These are phyloP conservation scores for Aquilaria sinensis DNA, from an alignment of 345 rosid genomes.

Conservation along the genomic window DNA sequence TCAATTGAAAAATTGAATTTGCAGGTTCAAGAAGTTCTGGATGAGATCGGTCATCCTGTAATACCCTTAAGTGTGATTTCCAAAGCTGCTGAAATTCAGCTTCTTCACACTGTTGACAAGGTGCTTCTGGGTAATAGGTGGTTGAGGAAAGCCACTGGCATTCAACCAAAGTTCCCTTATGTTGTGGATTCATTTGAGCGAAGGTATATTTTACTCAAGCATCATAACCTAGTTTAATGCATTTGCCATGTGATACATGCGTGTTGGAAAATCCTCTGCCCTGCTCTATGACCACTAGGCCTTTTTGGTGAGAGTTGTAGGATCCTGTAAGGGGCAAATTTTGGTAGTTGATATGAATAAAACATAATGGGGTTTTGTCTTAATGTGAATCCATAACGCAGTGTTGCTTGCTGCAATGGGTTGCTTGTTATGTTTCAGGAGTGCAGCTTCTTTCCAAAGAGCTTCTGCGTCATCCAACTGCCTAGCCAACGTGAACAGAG, in stretches of 20 bases:
- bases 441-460: constrained; percentile 60
- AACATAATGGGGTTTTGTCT: too few species aligned
- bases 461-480: constrained; percentile 39
- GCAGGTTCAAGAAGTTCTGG: constrained; percentile 92
- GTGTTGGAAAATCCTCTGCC: constrained; percentile 1
- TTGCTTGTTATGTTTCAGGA: constrained; percentile 40
- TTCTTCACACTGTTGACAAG: constrained; percentile 72
- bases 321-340: too few species aligned
- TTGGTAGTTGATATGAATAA: too few species aligned
- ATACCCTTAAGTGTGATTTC: constrained; percentile 87
- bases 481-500: constrained; percentile 29
- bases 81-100: constrained; percentile 93
- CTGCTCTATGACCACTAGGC: too few species aligned
- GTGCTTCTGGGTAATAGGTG: constrained; percentile 83
- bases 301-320: too few species aligned
- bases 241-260: neutral
- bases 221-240: constrained; percentile 1
- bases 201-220: constrained; percentile 37
- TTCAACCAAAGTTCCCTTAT: constrained; percentile 90
- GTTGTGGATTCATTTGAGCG: constrained; percentile 89
- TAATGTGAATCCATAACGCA: too few species aligned
- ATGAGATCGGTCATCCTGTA: constrained; percentile 80
- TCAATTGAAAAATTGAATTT: neutral
- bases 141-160: constrained; percentile 89
- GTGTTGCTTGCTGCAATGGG: neutral